phyloP scores from a whole-genome alignment of 139 green algal genomes.

The Zygnema circumcarinatum region DNA sequence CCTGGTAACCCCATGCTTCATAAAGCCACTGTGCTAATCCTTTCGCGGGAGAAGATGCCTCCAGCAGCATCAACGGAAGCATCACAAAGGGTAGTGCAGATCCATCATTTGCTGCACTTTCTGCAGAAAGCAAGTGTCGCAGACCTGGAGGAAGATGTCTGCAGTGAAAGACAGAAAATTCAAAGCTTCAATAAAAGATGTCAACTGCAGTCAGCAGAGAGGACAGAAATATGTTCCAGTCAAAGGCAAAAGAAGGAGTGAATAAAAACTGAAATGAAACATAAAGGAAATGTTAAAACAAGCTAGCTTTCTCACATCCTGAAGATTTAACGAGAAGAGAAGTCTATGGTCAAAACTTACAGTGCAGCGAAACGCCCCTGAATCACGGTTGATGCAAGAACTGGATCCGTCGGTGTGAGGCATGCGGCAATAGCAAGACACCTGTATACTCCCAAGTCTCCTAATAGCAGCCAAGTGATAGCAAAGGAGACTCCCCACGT shows the following conservation, averaged over 20 bases:
- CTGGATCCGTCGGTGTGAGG: conserved; percentile 48
- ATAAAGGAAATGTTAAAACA: too few species aligned
- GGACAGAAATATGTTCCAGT: too few species aligned
- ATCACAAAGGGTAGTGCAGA: conserved; percentile 35
- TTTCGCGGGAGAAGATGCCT: neutral
- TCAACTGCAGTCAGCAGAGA: neutral
- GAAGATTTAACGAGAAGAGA: too few species aligned
- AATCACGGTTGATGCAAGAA: conserved; percentile 37
- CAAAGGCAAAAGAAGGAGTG: too few species aligned
- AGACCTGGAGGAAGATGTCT: conserved; percentile 34
- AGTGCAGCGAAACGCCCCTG: conserved; percentile 43
- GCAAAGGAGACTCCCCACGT: conserved; percentile 32
- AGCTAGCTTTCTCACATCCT: too few species aligned
- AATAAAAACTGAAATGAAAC: too few species aligned
- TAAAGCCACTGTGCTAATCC: neutral
- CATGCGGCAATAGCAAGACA: conserved; percentile 43
- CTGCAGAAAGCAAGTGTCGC: conserved; percentile 28
- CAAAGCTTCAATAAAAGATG: neutral
- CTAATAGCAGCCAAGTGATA: conserved; percentile 2
- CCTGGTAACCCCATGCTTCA: conserved; percentile 23
- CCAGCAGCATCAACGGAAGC: conserved; percentile 10
- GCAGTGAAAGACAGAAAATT: too few species aligned
- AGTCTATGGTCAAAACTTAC: too few species aligned
- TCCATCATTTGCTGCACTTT: conserved; percentile 35
- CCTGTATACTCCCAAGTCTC: neutral